Evolutionary conservation across 176 grass and related monocot species (phyloP).

Genomic region (Tuctoria greenei): DNA sequence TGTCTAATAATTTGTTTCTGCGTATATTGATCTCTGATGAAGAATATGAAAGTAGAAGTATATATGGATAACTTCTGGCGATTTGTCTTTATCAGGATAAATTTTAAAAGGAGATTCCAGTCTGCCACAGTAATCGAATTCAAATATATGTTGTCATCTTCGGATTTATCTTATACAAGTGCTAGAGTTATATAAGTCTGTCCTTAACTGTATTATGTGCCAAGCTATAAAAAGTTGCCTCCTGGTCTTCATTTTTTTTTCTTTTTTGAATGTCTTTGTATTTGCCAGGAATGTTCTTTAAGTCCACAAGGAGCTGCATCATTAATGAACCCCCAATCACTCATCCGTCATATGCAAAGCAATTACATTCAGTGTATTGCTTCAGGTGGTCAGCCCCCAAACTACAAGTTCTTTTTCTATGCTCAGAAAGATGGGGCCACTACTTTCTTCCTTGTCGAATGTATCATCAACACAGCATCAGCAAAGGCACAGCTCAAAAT

Average conservation of each 20-base stretch:
- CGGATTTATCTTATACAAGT: not conserved
- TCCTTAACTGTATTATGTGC: constrained; percentile 19
- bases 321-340: constrained; percentile 74
- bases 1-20: not conserved
- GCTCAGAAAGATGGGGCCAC: constrained; percentile 75
- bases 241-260: not conserved
- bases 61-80: not conserved
- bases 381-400: constrained; percentile 90
- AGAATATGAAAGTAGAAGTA: not conserved
- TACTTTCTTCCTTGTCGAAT: constrained; percentile 89
- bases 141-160: not conserved
- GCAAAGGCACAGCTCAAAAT: constrained; percentile 87
- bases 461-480: constrained; percentile 84
- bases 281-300: constrained; percentile 67
- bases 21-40: not conserved
- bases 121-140: constrained; percentile 9
- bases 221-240: not conserved
- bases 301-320: constrained; percentile 76
- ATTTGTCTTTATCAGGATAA: not conserved
- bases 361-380: constrained; percentile 90
- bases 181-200: not conserved
- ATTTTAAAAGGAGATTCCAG: constrained; percentile 16
- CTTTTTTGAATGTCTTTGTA: not conserved
- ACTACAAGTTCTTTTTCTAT: constrained; percentile 98
- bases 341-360: constrained; percentile 92